These are phyloP conservation scores for Pseudogymnoascus sp. DNA, from an alignment of 2,329 filamentous ascomycete genomes.

Conservation along the genomic window DNA sequence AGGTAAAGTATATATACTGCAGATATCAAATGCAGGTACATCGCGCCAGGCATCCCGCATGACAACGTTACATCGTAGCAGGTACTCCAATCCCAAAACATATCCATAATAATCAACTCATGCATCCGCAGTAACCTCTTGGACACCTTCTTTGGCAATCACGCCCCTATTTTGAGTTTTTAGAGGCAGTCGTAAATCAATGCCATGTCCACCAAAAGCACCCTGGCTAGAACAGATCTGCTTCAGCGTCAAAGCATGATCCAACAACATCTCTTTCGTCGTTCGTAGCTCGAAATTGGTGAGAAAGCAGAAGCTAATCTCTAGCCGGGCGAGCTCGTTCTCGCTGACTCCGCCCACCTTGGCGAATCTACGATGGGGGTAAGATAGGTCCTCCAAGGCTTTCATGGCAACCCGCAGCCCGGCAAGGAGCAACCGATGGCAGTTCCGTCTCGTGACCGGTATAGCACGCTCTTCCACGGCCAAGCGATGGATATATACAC, in stretches of 20 bases:
- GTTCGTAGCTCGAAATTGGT: slow-evolving; percentile 75
- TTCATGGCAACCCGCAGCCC: slow-evolving; percentile 86
- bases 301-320: slow-evolving; percentile 83
- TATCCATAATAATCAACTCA: slow-evolving; percentile 8
- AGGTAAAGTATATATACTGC: not conserved
- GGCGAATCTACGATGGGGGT: slow-evolving; percentile 74
- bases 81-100: slow-evolving; percentile 11
- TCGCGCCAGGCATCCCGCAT: not conserved
- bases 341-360: slow-evolving; percentile 83
- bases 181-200: slow-evolving; percentile 21
- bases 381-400: slow-evolving; percentile 84
- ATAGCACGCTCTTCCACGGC: slow-evolving; percentile 70
- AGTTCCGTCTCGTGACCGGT: slow-evolving; percentile 72
- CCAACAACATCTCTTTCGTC: slow-evolving; percentile 44
- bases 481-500: slow-evolving; percentile 76
- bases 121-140: slow-evolving; percentile 22
- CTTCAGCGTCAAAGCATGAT: slow-evolving; percentile 37
- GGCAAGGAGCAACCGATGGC: slow-evolving; percentile 77
- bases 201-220: slow-evolving; percentile 13
- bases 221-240: slow-evolving; percentile 27
- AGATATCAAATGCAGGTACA: slow-evolving; percentile 1
- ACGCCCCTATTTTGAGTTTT: slow-evolving; percentile 19
- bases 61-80: not conserved
- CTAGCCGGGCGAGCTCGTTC: slow-evolving; percentile 70
- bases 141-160: slow-evolving; percentile 18